phyloP scores from a whole-genome alignment of 2,329 filamentous ascomycete genomes.

The Penicillium sp. region DNA sequence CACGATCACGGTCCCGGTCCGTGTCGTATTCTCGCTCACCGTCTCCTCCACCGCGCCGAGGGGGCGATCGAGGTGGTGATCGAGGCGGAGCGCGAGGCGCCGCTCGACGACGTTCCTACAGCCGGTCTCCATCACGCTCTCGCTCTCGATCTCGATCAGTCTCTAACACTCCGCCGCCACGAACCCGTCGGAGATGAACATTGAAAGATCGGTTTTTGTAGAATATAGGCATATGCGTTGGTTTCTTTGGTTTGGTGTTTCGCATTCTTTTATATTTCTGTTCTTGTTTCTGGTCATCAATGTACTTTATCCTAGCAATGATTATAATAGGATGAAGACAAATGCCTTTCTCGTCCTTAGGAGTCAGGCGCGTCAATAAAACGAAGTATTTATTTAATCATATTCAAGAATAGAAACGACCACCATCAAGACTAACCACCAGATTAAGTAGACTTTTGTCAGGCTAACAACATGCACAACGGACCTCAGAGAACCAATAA shows the following conservation, averaged over 20 bases:
- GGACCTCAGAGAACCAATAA: not conserved
- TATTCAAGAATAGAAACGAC: not conserved
- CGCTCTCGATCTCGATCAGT: conserved; percentile 18
- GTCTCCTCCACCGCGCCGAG: conserved; percentile 12
- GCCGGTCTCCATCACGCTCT: conserved; percentile 32
- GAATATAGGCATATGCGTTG: not conserved
- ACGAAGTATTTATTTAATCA: not conserved
- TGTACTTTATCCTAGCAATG: not conserved
- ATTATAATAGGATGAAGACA: not conserved
- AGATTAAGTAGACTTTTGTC: not conserved
- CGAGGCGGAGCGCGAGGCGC: conserved; percentile 1
- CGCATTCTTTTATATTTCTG: not conserved
- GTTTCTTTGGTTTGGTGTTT: conserved; percentile 1
- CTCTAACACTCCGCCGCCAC: conserved; percentile 11
- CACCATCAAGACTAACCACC: not conserved
- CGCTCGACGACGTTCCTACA: conserved; percentile 33
- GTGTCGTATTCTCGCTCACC: conserved; percentile 42
- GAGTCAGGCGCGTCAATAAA: not conserved
- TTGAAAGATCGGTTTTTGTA: not conserved
- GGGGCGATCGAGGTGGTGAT: conserved; percentile 15
- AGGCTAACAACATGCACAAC: not conserved
- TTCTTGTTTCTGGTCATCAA: not conserved
- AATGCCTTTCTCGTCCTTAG: not conserved
- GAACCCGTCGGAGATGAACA: conserved; percentile 1
- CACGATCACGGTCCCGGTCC: conserved; percentile 27